Evolutionary conservation across 768 basidiomycete species (phyloP).

Genomic region (Mycena amicta): DNA sequence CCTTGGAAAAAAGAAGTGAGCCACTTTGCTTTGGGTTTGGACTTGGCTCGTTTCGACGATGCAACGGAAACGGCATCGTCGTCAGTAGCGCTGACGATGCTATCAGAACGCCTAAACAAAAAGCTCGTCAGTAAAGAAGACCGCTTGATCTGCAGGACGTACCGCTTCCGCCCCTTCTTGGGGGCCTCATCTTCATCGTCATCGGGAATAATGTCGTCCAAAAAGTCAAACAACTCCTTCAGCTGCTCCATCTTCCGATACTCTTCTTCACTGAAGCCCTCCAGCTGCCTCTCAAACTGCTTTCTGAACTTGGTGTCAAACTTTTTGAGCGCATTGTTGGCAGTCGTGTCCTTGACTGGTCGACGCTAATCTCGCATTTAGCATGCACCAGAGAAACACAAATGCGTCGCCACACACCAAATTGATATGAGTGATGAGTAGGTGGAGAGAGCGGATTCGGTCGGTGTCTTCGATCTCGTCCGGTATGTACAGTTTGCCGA

Average conservation of each 20-base stretch:
- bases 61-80: conserved; percentile 39
- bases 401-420: conserved; percentile 37
- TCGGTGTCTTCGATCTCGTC: conserved; percentile 64
- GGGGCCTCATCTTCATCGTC: conserved; percentile 60
- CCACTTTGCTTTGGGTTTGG: conserved; percentile 45
- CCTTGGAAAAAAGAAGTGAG: background rate
- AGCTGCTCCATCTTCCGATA: conserved; percentile 65
- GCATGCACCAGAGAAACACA: background rate
- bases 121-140: background rate
- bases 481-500: conserved; percentile 69
- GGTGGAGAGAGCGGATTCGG: conserved; percentile 62
- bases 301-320: conserved; percentile 71
- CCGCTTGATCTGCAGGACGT: background rate
- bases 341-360: conserved; percentile 52
- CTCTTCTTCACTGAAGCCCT: conserved; percentile 73
- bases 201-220: conserved; percentile 71
- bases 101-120: conserved; percentile 56
- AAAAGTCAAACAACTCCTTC: conserved; percentile 64
- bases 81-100: conserved; percentile 51
- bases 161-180: conserved; percentile 55
- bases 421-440: conserved; percentile 61
- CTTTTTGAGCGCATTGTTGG: conserved; percentile 70
- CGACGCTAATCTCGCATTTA: conserved; percentile 35
- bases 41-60: conserved; percentile 32
- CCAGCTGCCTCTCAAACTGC: conserved; percentile 71